Percentiles rank a stretch among this genome's conserved stretches.
Conservation (phyloP, 192 early-diverging fungal species). For the Rhizophagus sp. region DNA sequence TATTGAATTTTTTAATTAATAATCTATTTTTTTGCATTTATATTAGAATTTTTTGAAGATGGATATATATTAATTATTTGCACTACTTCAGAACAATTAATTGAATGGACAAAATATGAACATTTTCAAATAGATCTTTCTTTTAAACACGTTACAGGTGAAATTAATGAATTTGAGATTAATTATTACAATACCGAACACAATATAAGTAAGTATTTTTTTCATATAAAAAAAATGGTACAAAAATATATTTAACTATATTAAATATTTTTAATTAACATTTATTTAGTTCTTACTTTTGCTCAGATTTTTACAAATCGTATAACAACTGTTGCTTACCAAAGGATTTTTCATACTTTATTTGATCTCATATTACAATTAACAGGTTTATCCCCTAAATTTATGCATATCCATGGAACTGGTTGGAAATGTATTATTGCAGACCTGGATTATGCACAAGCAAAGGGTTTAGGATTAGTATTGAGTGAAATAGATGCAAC, state of each 20-base stretch:
- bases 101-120: no score
- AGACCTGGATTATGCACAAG: no score
- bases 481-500: no score
- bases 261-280: neutral
- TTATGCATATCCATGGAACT: neutral
- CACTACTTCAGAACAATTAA: no score
- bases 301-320: neutral
- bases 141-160: neutral
- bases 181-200: neutral
- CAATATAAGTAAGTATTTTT: neutral
- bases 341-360: neutral
- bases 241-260: neutral
- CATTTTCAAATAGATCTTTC: no score
- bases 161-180: conserved; percentile 5
- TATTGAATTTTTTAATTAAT: no score
- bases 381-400: neutral
- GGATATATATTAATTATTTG: no score
- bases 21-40: no score
- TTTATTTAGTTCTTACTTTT: conserved; percentile 7
- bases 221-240: neutral
- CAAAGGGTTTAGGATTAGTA: no score
- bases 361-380: conserved; percentile 3
- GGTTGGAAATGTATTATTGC: neutral
- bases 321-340: neutral
- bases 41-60: no score